phyloP scores from a whole-genome alignment of 192 early-diverging fungal species.

The Podila verticillata region DNA sequence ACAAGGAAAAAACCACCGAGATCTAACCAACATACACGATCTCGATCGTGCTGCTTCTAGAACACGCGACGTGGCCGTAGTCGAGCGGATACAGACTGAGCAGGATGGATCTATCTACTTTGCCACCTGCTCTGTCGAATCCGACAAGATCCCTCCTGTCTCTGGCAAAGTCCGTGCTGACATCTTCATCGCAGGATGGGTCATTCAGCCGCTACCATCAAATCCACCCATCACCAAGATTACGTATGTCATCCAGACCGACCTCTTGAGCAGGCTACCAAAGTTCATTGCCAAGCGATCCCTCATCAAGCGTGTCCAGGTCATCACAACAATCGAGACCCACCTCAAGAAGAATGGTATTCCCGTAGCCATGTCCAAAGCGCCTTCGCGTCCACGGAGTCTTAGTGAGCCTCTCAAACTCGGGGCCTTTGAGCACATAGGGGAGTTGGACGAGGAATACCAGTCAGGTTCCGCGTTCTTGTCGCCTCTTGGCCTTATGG shows the following conservation, averaged over 20 bases:
- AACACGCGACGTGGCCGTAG: constrained; percentile 41
- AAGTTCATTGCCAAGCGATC: constrained; percentile 63
- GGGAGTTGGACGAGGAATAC: constrained; percentile 16
- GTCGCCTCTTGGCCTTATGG: constrained; percentile 18
- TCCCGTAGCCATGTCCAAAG: constrained; percentile 47
- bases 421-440: constrained; percentile 19
- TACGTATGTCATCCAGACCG: constrained; percentile 64
- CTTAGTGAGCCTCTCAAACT: constrained; percentile 42
- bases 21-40: too few species aligned
- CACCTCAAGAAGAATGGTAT: constrained; percentile 63
- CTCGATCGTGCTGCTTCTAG: not conserved
- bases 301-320: constrained; percentile 58
- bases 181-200: constrained; percentile 65
- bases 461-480: constrained; percentile 35
- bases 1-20: too few species aligned
- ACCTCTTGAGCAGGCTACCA: constrained; percentile 63
- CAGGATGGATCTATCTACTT: constrained; percentile 61
- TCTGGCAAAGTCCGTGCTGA: constrained; percentile 54
- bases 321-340: constrained; percentile 59
- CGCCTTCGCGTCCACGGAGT: constrained; percentile 38
- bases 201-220: constrained; percentile 59
- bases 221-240: constrained; percentile 61
- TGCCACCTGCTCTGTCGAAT: constrained; percentile 58
- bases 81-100: constrained; percentile 57
- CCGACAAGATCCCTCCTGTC: constrained; percentile 54